Conservation (phyloP, 352 stramenopile species). For the Phytophthora pini region DNA sequence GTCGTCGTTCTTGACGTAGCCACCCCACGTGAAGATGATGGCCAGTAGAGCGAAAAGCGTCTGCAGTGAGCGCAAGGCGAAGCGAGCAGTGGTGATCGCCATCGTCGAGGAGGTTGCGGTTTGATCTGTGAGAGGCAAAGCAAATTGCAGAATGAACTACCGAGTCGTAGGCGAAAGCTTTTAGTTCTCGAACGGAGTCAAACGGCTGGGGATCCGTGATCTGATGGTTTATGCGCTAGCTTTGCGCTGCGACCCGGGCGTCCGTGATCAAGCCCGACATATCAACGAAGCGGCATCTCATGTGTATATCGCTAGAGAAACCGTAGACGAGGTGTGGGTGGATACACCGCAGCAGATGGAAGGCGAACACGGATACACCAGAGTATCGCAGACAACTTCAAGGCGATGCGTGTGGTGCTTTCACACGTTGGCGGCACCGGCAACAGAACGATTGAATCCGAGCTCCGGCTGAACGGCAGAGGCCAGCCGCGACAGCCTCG, state of each 20-base stretch:
- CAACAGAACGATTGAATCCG: constrained; percentile 24
- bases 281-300: constrained; percentile 10
- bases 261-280: not conserved
- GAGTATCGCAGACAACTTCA: constrained; percentile 6
- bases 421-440: not conserved
- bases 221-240: not conserved
- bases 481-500: constrained; percentile 22
- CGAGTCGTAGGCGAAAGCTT: not conserved
- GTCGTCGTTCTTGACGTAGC: constrained; percentile 32
- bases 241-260: constrained; percentile 2
- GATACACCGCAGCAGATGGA: constrained; percentile 30
- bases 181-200: constrained; percentile 14
- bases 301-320: constrained; percentile 30
- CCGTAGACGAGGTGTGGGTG: constrained; percentile 24
- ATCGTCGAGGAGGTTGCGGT: constrained; percentile 11
- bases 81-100: constrained; percentile 28
- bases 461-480: constrained; percentile 6
- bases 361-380: constrained; percentile 4
- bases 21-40: constrained; percentile 33
- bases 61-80: constrained; percentile 33
- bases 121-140: constrained; percentile 18
- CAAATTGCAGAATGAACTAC: constrained; percentile 37
- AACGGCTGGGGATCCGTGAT: constrained; percentile 12
- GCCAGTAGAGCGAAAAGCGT: constrained; percentile 23
- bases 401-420: constrained; percentile 2